phyloP scores from a whole-genome alignment of 2,329 filamentous ascomycete genomes.

The Sporothrix phasma region DNA sequence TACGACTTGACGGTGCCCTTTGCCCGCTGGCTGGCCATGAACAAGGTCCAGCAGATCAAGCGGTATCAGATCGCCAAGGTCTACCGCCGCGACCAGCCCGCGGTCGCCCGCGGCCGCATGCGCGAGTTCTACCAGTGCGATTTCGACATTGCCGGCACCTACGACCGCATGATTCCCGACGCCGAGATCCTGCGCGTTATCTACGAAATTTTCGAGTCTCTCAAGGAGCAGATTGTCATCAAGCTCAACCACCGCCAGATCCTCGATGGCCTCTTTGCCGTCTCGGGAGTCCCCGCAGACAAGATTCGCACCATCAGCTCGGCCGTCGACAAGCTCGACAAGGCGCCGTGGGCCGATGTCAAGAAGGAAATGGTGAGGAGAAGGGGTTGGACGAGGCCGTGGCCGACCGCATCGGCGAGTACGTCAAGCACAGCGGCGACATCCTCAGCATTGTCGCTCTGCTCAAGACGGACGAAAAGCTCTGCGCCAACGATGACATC shows the following conservation, averaged over 20 bases:
- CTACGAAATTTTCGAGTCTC: conserved; percentile 71
- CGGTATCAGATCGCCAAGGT: conserved; percentile 94
- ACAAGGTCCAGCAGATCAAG: conserved; percentile 76
- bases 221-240: conserved; percentile 65
- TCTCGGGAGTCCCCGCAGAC: conserved; percentile 77
- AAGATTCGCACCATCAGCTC: conserved; percentile 85
- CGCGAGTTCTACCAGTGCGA: conserved; percentile 97
- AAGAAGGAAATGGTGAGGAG: conserved; percentile 88
- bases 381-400: conserved; percentile 70
- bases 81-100: conserved; percentile 42
- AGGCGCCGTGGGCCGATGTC: conserved; percentile 79
- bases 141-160: conserved; percentile 83
- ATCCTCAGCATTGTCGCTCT: conserved; percentile 58
- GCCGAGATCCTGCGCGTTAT: conserved; percentile 80
- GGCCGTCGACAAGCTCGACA: conserved; percentile 93
- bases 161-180: conserved; percentile 86
- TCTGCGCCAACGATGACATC: conserved; percentile 63
- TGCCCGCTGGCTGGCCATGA: conserved; percentile 89
- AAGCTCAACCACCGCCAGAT: conserved; percentile 95
- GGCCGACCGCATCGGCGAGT: conserved; percentile 80
- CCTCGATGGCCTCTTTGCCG: conserved; percentile 82
- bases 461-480: conserved; percentile 55
- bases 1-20: conserved; percentile 60
- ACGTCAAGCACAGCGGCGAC: conserved; percentile 39
- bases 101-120: conserved; percentile 86